Evolutionary conservation across 371 early-diverging fungal genomes (phyloP), one percentile per base, ranked within the genome.

Genomic region (Mortierella polycephala): DNA sequence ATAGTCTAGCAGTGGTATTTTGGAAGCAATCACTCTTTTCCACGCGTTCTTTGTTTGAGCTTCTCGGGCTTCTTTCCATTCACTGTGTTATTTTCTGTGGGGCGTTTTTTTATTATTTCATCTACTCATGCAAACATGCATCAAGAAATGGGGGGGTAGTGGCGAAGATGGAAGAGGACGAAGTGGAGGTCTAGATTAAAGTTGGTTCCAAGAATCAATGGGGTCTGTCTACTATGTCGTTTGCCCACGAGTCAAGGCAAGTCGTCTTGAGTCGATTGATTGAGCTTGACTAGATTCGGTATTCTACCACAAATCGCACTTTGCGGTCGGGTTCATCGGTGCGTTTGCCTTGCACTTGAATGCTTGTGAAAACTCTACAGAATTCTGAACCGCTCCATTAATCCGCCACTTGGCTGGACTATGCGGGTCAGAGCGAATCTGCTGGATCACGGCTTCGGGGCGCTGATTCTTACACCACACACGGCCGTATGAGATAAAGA

Each of bases 351-450:
- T 82, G 59, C 93, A 94, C 10, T 85, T 75, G 82, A 88, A 94
- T 5, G 85, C 89, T 13, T 87, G 60, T 2, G 89, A 83, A 82
- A 94, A 94, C n/a, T 84, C 69, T 10, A 64, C 59, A 0, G 89
- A 87, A 62, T 93, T 92, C 55, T 84, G 84, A 16, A 90, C 63
- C 7, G 83, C 89, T 20, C 89, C 93, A 59, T 87, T 90, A 45
- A 91, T 88, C 55, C 93, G 87, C 71, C 82, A 84, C 21, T 73
- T 49, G 20, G 62, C 60, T 18, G 91, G 90, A 0, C 91, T 82
- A 54, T 91, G 92, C 1, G 82, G 82, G 62, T 89, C 86, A 2
- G 83, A 81, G 16, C 67, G 70, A 3, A 88, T 67, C 82, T 75
- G 54, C 50, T 83, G 70, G 23, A 82, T 55, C 10, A 75, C 69